Evolutionary conservation across 192 early-diverging fungal genomes (phyloP).

Genomic region (Coemansia sp.): DNA sequence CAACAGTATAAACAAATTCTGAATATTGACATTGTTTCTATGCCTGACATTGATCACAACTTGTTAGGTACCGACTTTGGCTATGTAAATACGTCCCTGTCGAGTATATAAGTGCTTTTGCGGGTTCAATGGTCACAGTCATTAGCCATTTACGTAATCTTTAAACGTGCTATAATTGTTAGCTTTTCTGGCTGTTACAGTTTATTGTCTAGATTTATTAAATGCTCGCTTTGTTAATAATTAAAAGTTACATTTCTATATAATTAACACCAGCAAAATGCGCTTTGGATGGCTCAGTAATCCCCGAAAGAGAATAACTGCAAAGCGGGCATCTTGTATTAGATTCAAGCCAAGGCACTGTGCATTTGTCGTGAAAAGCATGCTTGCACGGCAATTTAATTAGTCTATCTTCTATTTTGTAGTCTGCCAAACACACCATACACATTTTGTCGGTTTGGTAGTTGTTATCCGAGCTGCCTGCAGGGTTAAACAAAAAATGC

Average conservation of each 20-base stretch:
- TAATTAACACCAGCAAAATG: not conserved
- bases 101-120: too few species aligned
- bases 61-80: too few species aligned
- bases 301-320: not conserved
- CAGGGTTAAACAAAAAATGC: not conserved
- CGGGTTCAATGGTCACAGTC: too few species aligned
- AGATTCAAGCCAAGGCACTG: not conserved
- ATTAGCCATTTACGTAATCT: too few species aligned
- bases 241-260: not conserved
- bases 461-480: not conserved
- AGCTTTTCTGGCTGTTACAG: too few species aligned
- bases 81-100: too few species aligned
- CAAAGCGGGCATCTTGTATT: not conserved
- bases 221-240: too few species aligned
- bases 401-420: not conserved
- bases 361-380: not conserved
- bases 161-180: not conserved
- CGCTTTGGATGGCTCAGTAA: not conserved
- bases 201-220: too few species aligned
- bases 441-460: constrained; percentile 6
- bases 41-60: too few species aligned
- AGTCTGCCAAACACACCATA: not conserved
- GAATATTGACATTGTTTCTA: too few species aligned
- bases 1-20: too few species aligned
- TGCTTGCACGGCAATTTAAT: not conserved